phyloP scores from a whole-genome alignment of 2,329 filamentous ascomycete genomes.

The Pyrenochaeta sp. region DNA sequence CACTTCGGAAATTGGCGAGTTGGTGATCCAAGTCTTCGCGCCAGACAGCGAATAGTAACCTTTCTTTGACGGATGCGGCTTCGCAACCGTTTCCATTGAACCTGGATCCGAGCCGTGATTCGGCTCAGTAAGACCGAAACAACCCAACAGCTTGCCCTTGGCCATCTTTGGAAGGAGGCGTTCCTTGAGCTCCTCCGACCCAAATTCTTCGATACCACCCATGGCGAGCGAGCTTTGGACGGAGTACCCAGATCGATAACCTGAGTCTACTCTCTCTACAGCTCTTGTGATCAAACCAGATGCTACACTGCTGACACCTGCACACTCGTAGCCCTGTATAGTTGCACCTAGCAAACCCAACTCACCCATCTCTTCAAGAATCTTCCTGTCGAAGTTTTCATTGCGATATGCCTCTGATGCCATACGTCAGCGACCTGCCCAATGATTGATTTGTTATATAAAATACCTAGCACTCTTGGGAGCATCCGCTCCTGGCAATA shows the following conservation, averaged over 20 bases:
- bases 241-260: conserved; percentile 91
- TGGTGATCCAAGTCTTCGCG: conserved; percentile 95
- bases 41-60: conserved; percentile 82
- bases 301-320: conserved; percentile 85
- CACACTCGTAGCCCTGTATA: conserved; percentile 87
- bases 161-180: conserved; percentile 82
- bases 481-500: conserved; percentile 92
- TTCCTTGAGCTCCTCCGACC: conserved; percentile 86
- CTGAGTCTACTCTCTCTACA: conserved; percentile 89
- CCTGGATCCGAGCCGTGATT: conserved; percentile 93
- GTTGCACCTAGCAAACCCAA: conserved; percentile 87
- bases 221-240: conserved; percentile 93
- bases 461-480: conserved; percentile 81
- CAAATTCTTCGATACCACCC: conserved; percentile 90
- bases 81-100: conserved; percentile 88
- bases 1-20: conserved; percentile 87
- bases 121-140: conserved; percentile 90
- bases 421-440: conserved; percentile 12
- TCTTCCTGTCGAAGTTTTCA: conserved; percentile 85
- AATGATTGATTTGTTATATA: background rate
- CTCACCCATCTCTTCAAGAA: conserved; percentile 91
- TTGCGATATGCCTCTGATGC: conserved; percentile 80
- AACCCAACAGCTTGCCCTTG: conserved; percentile 81
- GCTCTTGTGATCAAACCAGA: conserved; percentile 90
- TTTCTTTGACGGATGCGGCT: conserved; percentile 82